These are phyloP conservation scores for Ustanciosporium gigantosporum DNA, from an alignment of 1,284 basidiomycete genomes.

Conservation along the genomic window DNA sequence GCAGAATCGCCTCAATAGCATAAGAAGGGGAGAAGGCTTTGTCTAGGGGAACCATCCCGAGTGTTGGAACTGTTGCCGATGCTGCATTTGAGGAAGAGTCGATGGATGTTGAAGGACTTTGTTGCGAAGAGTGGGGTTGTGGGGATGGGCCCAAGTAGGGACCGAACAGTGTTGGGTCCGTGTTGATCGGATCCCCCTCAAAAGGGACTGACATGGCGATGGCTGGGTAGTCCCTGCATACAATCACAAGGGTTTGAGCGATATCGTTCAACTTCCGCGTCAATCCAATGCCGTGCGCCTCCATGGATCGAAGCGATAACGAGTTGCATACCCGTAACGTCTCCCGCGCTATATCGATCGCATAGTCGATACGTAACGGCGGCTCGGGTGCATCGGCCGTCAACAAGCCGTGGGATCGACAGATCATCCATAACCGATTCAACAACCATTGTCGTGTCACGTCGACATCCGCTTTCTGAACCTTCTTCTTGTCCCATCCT, in stretches of 20 bases:
- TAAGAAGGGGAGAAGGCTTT: conserved; percentile 29
- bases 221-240: conserved; percentile 42
- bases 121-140: neutral
- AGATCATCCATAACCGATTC: conserved; percentile 48
- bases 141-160: conserved; percentile 32
- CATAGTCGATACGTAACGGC: conserved; percentile 38
- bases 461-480: conserved; percentile 49
- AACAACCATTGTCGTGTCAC: conserved; percentile 49
- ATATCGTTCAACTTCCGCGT: conserved; percentile 50
- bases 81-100: neutral
- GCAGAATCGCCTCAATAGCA: conserved; percentile 43
- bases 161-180: conserved; percentile 23
- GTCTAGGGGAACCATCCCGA: conserved; percentile 10
- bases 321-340: conserved; percentile 44
- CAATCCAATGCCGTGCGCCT: conserved; percentile 49
- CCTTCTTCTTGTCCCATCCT: conserved; percentile 36
- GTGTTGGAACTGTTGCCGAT: neutral
- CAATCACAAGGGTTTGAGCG: conserved; percentile 43
- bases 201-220: conserved; percentile 38
- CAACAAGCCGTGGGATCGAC: conserved; percentile 33
- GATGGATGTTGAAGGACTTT: conserved; percentile 6
- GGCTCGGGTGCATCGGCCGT: conserved; percentile 23
- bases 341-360: conserved; percentile 46
- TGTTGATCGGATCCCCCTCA: conserved; percentile 36
- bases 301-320: conserved; percentile 40